These are phyloP conservation scores for Phlegmacium glaucopus DNA, from an alignment of 768 basidiomycete genomes.

Conservation along the genomic window DNA sequence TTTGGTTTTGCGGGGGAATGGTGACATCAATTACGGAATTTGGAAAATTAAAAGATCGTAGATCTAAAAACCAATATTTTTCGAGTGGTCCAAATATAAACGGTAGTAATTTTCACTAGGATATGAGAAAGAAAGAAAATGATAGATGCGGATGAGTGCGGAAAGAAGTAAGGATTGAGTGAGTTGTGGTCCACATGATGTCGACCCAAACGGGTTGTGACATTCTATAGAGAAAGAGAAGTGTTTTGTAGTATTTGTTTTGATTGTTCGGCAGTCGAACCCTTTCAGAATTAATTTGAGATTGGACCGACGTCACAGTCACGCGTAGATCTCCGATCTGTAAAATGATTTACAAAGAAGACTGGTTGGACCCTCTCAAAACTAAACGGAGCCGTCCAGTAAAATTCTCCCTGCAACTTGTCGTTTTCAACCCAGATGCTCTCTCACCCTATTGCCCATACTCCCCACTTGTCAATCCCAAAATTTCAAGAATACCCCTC, in stretches of 20 bases:
- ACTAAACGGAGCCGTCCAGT: conserved; percentile 1
- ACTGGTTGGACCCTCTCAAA: not conserved
- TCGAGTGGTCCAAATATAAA: not conserved
- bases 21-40: conserved; percentile 4
- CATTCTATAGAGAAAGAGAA: conserved; percentile 8
- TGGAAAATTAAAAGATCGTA: conserved; percentile 6
- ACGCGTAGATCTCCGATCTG: conserved; percentile 24
- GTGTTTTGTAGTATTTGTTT: not conserved
- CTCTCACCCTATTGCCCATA: conserved; percentile 20
- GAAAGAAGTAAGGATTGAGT: conserved; percentile 8
- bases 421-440: conserved; percentile 17
- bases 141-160: conserved; percentile 11
- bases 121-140: conserved; percentile 5
- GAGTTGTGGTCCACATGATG: conserved; percentile 14
- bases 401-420: conserved; percentile 5
- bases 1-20: conserved; percentile 15
- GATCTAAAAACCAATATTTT: conserved; percentile 5
- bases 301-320: conserved; percentile 11
- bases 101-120: not conserved
- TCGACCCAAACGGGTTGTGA: conserved; percentile 11
- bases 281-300: conserved; percentile 18
- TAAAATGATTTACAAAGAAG: conserved; percentile 10
- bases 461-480: conserved; percentile 18
- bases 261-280: not conserved
- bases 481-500: conserved; percentile 13